Evolutionary conservation across 805 yeast genomes (phyloP), one percentile per base, ranked within the genome.

Genomic region (Wickerhamomyces hampshirensis): DNA sequence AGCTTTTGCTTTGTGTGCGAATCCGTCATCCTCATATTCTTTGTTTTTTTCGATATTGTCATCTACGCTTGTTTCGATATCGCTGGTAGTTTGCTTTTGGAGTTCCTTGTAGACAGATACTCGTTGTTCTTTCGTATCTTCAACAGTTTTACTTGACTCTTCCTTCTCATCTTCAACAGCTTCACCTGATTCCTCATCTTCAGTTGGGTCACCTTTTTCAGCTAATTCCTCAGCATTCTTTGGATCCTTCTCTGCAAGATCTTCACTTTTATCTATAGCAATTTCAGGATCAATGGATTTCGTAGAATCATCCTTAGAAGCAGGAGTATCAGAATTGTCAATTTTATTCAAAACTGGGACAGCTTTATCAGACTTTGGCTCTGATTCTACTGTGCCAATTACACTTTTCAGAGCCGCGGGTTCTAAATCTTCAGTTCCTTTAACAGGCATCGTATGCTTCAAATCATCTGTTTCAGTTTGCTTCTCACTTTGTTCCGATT

Each of bases 221-320:
- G 28, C 24, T 34, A 18, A 29, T 9, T 11, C 10, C 23, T 28
- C 28, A 13, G n/a, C 15, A 8, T 23, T 28, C 14, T 40, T 19
- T 7, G 28, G 13, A 15, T 17, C 26, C 11, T 13, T 31, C 17
- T 33, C 30, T 10, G 21, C 15, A 16, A 24, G 31, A 6, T 27
- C 31, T 27, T 28, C 29, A 11, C 31, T 18, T 13, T n/a, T 21
- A 8, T 21, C 24, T 8, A 21, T 21, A 21, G 7, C 11, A 21
- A n/a, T n/a, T n/a, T n/a, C n/a, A n/a, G n/a, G n/a, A n/a, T n/a
- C n/a, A n/a, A n/a, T n/a, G n/a, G n/a, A n/a, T n/a, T n/a, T n/a
- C n/a, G n/a, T n/a, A n/a, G n/a, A n/a, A n/a, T n/a, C n/a, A n/a
- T n/a, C n/a, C n/a, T n/a, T n/a, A n/a, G n/a, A n/a, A n/a, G n/a